A percentile compares a stretch with the other conserved stretches of the same genome.
Conservation (phyloP, 768 basidiomycete genomes). For the Rhizopogon vulgaris region DNA sequence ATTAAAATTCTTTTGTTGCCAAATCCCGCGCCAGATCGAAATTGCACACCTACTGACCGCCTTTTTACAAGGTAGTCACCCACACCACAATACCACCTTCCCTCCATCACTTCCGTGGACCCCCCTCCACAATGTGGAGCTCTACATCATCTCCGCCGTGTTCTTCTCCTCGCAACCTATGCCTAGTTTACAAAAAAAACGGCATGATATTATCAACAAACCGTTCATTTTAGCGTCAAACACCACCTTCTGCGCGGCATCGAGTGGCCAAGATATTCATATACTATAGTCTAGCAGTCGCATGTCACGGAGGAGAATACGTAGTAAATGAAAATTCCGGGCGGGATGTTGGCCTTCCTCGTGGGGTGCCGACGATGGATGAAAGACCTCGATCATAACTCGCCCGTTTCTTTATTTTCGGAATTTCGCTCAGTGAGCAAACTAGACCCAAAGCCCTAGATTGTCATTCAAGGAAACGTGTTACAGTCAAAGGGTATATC, state of each 20-base stretch:
- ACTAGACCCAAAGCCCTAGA: neutral
- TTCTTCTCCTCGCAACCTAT: neutral
- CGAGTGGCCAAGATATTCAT: neutral
- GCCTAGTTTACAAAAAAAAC: neutral
- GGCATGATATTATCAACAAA: neutral
- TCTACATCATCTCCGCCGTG: neutral
- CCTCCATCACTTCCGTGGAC: neutral
- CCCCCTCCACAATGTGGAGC: neutral
- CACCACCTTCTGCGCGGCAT: too few relatives aligned
- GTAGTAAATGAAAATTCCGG: neutral
- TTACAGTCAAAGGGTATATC: constrained; percentile 4
- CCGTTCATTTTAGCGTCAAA: neutral
- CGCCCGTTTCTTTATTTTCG: neutral
- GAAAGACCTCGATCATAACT: neutral
- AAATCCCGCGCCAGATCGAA: neutral
- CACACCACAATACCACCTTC: neutral
- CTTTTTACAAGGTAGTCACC: neutral
- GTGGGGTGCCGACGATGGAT: neutral
- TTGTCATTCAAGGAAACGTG: neutral
- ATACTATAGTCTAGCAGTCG: neutral
- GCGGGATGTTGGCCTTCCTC: neutral
- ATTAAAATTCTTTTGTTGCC: neutral
- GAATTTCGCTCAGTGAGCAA: neutral
- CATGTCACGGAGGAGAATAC: neutral
- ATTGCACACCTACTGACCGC: neutral